Percentiles rank a stretch among this genome's conserved stretches.
phyloP scores from a whole-genome alignment of 2,329 filamentous ascomycete species.

The Dryadomyces sulphureus region DNA sequence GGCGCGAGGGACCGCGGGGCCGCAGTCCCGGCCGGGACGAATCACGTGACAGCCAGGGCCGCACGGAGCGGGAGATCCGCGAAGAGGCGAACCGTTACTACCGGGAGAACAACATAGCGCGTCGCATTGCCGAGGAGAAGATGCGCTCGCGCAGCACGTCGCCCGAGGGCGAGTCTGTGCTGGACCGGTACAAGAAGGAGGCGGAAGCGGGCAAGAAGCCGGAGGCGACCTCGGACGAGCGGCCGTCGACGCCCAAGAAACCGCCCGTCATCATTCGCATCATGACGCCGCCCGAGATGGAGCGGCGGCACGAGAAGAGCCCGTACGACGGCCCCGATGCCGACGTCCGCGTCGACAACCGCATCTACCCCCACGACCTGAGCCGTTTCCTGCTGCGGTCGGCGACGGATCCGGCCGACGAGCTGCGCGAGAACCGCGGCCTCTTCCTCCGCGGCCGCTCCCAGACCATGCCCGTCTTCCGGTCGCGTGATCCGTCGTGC shows the following conservation, averaged over 20 bases:
- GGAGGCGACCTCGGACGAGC: neutral
- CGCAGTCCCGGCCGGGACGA: conserved; percentile 5
- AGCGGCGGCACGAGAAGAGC: conserved; percentile 27
- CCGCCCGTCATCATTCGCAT: conserved; percentile 25
- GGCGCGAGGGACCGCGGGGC: conserved; percentile 10
- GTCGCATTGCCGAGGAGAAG: conserved; percentile 37
- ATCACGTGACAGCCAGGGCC: conserved; percentile 8
- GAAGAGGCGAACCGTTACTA: conserved; percentile 44
- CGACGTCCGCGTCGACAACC: conserved; percentile 47
- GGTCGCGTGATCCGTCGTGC: conserved; percentile 35
- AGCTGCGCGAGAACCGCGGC: too few species aligned
- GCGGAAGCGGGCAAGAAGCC: neutral
- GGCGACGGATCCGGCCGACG: conserved; percentile 12
- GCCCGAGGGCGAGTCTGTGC: conserved; percentile 32
- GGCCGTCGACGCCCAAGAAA: conserved; percentile 15
- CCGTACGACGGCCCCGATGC: conserved; percentile 44
- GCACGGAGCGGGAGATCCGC: conserved; percentile 19
- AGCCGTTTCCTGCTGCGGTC: conserved; percentile 17
- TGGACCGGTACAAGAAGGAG: conserved; percentile 35
- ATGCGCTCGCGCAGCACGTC: conserved; percentile 36
- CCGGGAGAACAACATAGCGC: conserved; percentile 37
- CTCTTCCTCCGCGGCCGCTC: conserved; percentile 1
- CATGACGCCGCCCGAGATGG: conserved; percentile 39
- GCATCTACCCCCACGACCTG: conserved; percentile 38
- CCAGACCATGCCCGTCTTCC: conserved; percentile 21